phyloP scores from a whole-genome alignment of 345 rosid species.

The thale cress (Arabidopsis thaliana) region TAIR10.1 NC_003075.7:18140501-18141000 shows the following conservation, averaged over 20 bases:
- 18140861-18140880: slow-evolving; percentile 72
- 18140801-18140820: slow-evolving; percentile 91
- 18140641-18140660: slow-evolving; percentile 50
- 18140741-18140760: slow-evolving; percentile 76
- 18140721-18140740: slow-evolving; percentile 92
- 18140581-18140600: slow-evolving; percentile 72
- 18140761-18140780: slow-evolving; percentile 71
- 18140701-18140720: slow-evolving; percentile 85
- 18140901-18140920: slow-evolving; percentile 45
- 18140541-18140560: slow-evolving; percentile 91
- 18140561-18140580: slow-evolving; percentile 86
- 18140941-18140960: slow-evolving; percentile 52
- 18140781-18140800: slow-evolving; percentile 81
- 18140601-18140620: slow-evolving; percentile 72
- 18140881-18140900: slow-evolving; percentile 61
- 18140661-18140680: slow-evolving; percentile 81
- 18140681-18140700: slow-evolving; percentile 93
- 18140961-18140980: slow-evolving; percentile 57
- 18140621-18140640: slow-evolving; percentile 69
- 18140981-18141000: slow-evolving; percentile 85
- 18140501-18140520: slow-evolving; percentile 78
- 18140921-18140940: slow-evolving; percentile 54
- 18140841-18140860: slow-evolving; percentile 72
- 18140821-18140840: slow-evolving; percentile 92
- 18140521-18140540: slow-evolving; percentile 74